Base-by-base conservation (phyloP, 352 stramenopile genomes). In the Phytophthora melonis region DNA sequence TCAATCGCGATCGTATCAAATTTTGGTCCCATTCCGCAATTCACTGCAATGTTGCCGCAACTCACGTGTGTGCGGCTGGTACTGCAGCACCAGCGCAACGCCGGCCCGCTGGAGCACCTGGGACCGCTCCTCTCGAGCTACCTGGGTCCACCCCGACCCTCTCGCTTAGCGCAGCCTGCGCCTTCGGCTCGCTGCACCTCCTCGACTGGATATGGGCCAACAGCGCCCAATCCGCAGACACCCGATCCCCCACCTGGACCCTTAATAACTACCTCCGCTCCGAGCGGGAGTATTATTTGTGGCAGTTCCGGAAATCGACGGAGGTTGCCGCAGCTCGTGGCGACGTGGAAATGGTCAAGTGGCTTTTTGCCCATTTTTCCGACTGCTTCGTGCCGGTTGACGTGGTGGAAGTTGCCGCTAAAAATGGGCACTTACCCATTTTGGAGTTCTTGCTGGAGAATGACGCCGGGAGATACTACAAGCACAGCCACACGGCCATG, bases 371-470 rank as follows among this genome's bases (percentile, higher is more conserved):
- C 54, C 54, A 60, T 47, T 60, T 49, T 16, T 45, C 27, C 34
- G 19, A 21, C 30, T 45, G 30, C n/a, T 60, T 60, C 19, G 54
- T 60, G 54, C 54, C 54, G 9, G 54, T 60, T 27, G 30, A 60
- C 23, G 54, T 60, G 54, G 54, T 60, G 30, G 54, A 60, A 47
- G 54, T 18, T 6, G 54, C 57, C 1, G 36, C 43, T 9, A 50
- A 63, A 54, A 54, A 63, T 23, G 36, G 57, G 10, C 39, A 39
- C 11, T 54, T 54, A n/a, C 57, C 43, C 9, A 63, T 53, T 53
- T 41, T 54, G 57, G 6, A 60, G 30, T 60, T 60, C 43, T 32
- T 60, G 54, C 19, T 60, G 54, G 54, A 60, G 14, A 45, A 60
- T 13, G 54, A 60, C 16, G 54, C 54, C 18, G 54, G 54, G 14